phyloP scores from a whole-genome alignment of 2,329 filamentous ascomycete genomes.

The Cordyceps cicadae region DNA sequence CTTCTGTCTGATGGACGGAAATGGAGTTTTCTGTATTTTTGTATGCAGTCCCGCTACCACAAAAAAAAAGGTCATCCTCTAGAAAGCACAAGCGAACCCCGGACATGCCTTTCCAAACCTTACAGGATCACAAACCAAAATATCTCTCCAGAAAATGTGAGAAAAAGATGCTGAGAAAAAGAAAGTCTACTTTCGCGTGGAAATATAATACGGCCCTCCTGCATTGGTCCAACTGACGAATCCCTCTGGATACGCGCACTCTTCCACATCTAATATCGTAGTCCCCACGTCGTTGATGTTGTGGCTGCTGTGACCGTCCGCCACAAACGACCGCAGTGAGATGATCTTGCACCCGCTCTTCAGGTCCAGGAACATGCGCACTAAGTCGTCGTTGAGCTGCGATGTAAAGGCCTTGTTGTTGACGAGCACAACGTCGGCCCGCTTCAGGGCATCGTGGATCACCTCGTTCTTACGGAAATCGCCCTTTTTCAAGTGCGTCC shows the following conservation, averaged over 20 bases:
- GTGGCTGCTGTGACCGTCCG: constrained; percentile 67
- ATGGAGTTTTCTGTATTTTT: constrained; percentile 2
- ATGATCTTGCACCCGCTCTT: constrained; percentile 87
- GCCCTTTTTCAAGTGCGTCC: constrained; percentile 70
- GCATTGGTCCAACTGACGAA: constrained; percentile 91
- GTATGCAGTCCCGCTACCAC: constrained; percentile 11
- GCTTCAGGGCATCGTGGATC: constrained; percentile 66
- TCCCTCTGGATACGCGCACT: constrained; percentile 50
- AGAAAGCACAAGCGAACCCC: constrained; percentile 4
- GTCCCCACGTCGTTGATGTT: constrained; percentile 73
- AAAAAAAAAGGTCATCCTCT: neutral
- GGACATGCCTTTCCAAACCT: constrained; percentile 13
- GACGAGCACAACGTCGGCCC: constrained; percentile 90
- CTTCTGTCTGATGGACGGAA: neutral
- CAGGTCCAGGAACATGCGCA: constrained; percentile 85
- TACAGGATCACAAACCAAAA: neutral
- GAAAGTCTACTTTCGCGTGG: constrained; percentile 56
- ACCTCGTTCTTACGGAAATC: constrained; percentile 70
- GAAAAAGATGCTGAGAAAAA: neutral
- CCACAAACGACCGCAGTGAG: constrained; percentile 85
- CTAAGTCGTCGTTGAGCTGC: constrained; percentile 72
- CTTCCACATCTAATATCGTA: constrained; percentile 71
- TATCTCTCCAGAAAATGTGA: neutral
- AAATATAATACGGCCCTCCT: constrained; percentile 80
- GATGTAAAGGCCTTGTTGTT: constrained; percentile 97